Evolutionary conservation across 345 rosid species (phyloP).

Genomic region (Combretum micranthum): DNA sequence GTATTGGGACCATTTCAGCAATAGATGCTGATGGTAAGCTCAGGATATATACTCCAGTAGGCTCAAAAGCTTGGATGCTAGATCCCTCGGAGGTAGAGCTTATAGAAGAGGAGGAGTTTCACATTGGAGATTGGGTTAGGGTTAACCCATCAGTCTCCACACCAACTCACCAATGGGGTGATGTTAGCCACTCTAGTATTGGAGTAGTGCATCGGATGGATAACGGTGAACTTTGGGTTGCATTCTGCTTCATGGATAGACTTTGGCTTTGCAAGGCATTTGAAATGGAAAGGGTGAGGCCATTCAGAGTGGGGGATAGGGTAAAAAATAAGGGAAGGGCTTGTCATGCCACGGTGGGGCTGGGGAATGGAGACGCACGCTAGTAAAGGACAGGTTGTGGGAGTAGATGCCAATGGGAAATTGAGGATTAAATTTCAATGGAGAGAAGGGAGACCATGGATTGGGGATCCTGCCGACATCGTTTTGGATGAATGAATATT

Average conservation of each 20-base stretch:
- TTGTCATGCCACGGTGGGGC: constrained; percentile 87
- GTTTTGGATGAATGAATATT: constrained; percentile 46
- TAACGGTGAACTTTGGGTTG: constrained; percentile 69
- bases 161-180: constrained; percentile 96
- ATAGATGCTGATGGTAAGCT: constrained; percentile 94
- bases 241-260: constrained; percentile 82
- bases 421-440: constrained; percentile 82
- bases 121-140: constrained; percentile 84
- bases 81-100: constrained; percentile 87
- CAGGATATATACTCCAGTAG: constrained; percentile 84
- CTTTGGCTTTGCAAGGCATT: constrained; percentile 87
- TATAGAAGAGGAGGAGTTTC: constrained; percentile 73
- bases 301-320: constrained; percentile 64
- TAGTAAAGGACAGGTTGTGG: constrained; percentile 83
- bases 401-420: constrained; percentile 95
- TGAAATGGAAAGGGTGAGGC: constrained; percentile 77
- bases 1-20: constrained; percentile 75
- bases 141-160: constrained; percentile 56
- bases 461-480: constrained; percentile 95
- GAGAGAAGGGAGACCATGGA: constrained; percentile 98
- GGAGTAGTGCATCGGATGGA: constrained; percentile 92
- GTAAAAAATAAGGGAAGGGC: constrained; percentile 67
- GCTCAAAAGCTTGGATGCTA: constrained; percentile 94
- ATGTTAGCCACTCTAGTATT: constrained; percentile 76
- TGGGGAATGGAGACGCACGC: constrained; percentile 99